Evolutionary conservation across 2,329 filamentous ascomycete species (phyloP), one percentile per base, ranked within the genome.

Genomic region (Pyrenochaeta sp.): DNA sequence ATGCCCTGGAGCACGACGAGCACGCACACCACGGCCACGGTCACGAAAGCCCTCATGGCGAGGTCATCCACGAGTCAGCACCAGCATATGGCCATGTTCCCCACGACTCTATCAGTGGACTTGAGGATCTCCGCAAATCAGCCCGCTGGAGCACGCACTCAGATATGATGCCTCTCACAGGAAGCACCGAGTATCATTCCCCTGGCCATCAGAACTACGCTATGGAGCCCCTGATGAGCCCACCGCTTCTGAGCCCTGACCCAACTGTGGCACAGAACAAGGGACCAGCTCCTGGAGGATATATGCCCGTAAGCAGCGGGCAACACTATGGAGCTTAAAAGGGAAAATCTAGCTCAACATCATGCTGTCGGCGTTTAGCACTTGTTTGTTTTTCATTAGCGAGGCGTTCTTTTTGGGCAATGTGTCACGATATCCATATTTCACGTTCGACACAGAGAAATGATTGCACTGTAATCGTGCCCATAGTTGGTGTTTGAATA

Each of bases 1-100:
- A 65, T 22, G 67, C 57, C 0, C 48, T 61, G 4, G 66, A 71
- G 22, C 55, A 60, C 1, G 61, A 64, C 6, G 54, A 68, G 21
- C 61, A 66, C 29, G 55, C 62, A 26, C 52, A 59, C 17, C 49
- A 57, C n/a, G 39, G 41, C 11, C 51, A 40, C n/a, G 31, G 52
- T 17, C 49, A 63, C n/a, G 42, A n/a, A n/a, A n/a, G 35, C 3
- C 38, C 15, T 7, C 57, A 62, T 14, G 54, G 54, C 30, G 40
- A 59, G 23, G 32, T n/a, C n/a, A n/a, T 46, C 1, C 47, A 48
- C 18, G 45, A 54, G 17, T 36, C 26, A 10, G 41, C 37, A 29
- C 27, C 32, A 31, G 17, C 47, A 34, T 17, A 42, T 7, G 44
- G 48, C 19, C 41, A 51, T 27, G 22, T 28, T n/a, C 49, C 45